Evolutionary conservation across 495 filamentous ascomycete genomes (phyloP).

Genomic region (Durotheca rogersii): DNA sequence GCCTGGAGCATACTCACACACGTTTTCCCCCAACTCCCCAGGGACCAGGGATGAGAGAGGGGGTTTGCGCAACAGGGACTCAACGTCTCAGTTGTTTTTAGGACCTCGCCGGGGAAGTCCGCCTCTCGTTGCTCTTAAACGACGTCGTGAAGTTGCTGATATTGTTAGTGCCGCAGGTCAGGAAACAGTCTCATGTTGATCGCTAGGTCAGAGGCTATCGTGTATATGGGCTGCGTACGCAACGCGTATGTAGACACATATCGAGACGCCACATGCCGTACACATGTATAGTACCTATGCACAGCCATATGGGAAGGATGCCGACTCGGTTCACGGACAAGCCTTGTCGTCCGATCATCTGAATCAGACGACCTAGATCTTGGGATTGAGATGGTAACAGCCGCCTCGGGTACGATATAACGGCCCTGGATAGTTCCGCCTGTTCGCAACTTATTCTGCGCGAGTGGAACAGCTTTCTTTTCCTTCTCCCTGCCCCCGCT

Average conservation of each 20-base stretch:
- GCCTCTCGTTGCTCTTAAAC: too few species aligned
- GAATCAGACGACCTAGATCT: slow-evolving; percentile 17
- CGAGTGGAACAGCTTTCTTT: too few species aligned
- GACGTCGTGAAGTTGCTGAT: too few species aligned
- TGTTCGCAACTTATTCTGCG: background rate
- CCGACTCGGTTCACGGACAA: slow-evolving; percentile 3
- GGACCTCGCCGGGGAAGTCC: background rate
- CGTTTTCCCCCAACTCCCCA: slow-evolving; percentile 1
- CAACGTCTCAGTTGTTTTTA: slow-evolving; percentile 27
- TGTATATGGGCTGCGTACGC: background rate
- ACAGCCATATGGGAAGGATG: too few species aligned
- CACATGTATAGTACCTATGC: too few species aligned
- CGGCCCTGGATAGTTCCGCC: background rate
- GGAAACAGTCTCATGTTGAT: slow-evolving; percentile 15
- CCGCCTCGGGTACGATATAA: background rate
- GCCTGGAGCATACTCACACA: slow-evolving; percentile 3
- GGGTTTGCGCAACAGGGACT: too few species aligned
- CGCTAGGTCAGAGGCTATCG: background rate
- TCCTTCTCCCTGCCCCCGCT: too few species aligned
- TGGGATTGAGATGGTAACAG: slow-evolving; percentile 12
- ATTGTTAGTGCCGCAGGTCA: too few species aligned
- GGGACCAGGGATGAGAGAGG: slow-evolving; percentile 1
- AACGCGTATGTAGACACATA: background rate
- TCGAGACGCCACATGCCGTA: too few species aligned
- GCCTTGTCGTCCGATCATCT: slow-evolving; percentile 8